Evolutionary conservation across 108 stramenopile genomes (phyloP), one percentile per base, ranked within the genome.

Genomic region (Skeletonema potamos): DNA sequence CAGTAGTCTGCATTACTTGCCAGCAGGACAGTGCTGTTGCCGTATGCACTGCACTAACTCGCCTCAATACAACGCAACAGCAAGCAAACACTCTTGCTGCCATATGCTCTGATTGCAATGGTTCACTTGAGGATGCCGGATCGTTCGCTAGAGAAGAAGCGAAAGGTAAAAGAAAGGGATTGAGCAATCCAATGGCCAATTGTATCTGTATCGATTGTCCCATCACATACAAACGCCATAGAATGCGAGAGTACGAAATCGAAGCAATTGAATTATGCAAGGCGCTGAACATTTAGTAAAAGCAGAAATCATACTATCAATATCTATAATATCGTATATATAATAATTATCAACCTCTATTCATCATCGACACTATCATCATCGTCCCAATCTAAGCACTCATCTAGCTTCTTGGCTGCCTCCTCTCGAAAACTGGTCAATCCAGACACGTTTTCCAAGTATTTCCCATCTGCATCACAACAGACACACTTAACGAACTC

Each of bases 161-260:
- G 27, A 51, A 20, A 27, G 12, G 24, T 46, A 41, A 66, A 73
- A 54, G 46, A 57, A 74, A 76, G 56, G 37, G 69, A 55, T 54
- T 89, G 30, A 69, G 81, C 18, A 86, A 81, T 43, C 91, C 94
- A 0, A 66, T 92, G 34, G 91, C 94, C 24, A 89, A 85, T 59
- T 95, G 94, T 58, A 81, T 90, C 2, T 95, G 91, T 57, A 91
- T 92, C 36, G 94, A 95, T 62, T 95, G 94, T 51, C 94, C 94
- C 8, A 82, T 76, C 20, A 91, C 88, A 9, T 95, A 77, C 59
- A 55, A 88, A 48, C 87, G 94, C 20, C 91, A 92, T 62, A 73
- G 81, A 28, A 27, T 87, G 5, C 84, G 89, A 64, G 91, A 95
- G 70, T 57, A 57, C 18, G 80, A 86, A 68, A 82, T 92, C n/a